These are phyloP conservation scores for Sclerotinia spermophila DNA, from an alignment of 2,329 filamentous ascomycete species.

Conservation along the genomic window DNA sequence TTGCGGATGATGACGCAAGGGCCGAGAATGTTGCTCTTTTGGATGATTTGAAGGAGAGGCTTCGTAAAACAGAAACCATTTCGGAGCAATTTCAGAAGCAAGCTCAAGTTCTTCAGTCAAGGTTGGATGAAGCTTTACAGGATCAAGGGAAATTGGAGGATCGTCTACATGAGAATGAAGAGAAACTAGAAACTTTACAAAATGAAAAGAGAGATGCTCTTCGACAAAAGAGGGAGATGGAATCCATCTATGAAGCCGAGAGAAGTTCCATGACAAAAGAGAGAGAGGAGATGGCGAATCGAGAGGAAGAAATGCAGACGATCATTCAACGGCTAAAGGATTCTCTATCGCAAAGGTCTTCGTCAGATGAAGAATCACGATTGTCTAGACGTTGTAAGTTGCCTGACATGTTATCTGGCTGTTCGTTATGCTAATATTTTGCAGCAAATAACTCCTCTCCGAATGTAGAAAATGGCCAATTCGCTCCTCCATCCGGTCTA, in stretches of 20 bases:
- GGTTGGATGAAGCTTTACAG: conserved; percentile 77
- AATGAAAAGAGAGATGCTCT: conserved; percentile 82
- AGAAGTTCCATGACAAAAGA: conserved; percentile 83
- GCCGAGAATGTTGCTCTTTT: conserved; percentile 76
- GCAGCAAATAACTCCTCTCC: conserved; percentile 55
- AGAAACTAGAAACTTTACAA: conserved; percentile 73
- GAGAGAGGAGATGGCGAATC: conserved; percentile 79
- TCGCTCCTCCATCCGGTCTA: conserved; percentile 80
- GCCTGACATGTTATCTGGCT: background rate
- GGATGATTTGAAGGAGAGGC: conserved; percentile 78
- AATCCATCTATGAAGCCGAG: conserved; percentile 89
- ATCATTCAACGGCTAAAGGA: conserved; percentile 93
- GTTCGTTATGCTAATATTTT: conserved; percentile 22
- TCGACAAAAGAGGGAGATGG: conserved; percentile 84
- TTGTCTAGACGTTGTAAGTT: conserved; percentile 55
- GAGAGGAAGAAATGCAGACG: conserved; percentile 85
- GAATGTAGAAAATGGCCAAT: conserved; percentile 70
- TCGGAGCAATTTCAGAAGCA: conserved; percentile 83
- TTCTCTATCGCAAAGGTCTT: conserved; percentile 70
- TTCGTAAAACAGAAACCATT: conserved; percentile 73
- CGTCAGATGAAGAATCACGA: conserved; percentile 52
- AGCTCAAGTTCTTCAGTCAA: conserved; percentile 75
- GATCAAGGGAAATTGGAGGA: conserved; percentile 89
- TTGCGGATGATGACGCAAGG: conserved; percentile 67
- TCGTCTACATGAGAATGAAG: conserved; percentile 78